Evolutionary conservation across 2,329 filamentous ascomycete species (phyloP).

Genomic region (Albifimbria verrucaria): DNA sequence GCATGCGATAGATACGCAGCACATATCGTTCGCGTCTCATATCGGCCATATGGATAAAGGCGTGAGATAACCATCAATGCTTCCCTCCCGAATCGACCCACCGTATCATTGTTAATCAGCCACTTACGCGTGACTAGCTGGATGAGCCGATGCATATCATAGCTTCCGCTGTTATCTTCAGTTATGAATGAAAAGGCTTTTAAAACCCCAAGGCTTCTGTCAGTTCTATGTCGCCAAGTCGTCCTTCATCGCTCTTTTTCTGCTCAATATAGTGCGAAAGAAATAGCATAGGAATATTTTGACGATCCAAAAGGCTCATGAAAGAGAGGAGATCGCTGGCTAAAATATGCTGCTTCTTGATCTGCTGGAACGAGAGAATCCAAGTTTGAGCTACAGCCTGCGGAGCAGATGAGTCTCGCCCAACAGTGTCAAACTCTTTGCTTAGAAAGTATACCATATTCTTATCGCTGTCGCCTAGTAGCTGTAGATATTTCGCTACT

Average conservation of each 20-base stretch:
- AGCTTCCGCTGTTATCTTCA: neutral
- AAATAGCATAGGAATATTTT: neutral
- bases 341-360: neutral
- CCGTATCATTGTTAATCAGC: no score
- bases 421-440: slow-evolving; percentile 27
- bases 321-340: neutral
- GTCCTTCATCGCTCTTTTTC: neutral
- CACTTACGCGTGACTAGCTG: no score
- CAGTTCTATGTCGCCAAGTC: neutral
- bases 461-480: slow-evolving; percentile 20
- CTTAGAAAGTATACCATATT: slow-evolving; percentile 20
- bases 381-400: slow-evolving; percentile 1
- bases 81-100: no score
- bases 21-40: no score
- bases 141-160: slow-evolving; percentile 12
- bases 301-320: neutral
- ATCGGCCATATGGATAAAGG: no score
- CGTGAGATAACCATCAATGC: no score
- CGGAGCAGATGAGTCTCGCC: slow-evolving; percentile 7
- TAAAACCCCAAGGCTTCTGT: neutral
- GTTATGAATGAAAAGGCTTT: slow-evolving; percentile 3
- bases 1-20: slow-evolving; percentile 23
- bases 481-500: slow-evolving; percentile 21
- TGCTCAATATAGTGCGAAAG: neutral
- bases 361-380: slow-evolving; percentile 1